A percentile compares a stretch with the other conserved stretches of the same genome.
Evolutionary conservation across 805 yeast species (phyloP).

Genomic region (Komagataella pastoris): DNA sequence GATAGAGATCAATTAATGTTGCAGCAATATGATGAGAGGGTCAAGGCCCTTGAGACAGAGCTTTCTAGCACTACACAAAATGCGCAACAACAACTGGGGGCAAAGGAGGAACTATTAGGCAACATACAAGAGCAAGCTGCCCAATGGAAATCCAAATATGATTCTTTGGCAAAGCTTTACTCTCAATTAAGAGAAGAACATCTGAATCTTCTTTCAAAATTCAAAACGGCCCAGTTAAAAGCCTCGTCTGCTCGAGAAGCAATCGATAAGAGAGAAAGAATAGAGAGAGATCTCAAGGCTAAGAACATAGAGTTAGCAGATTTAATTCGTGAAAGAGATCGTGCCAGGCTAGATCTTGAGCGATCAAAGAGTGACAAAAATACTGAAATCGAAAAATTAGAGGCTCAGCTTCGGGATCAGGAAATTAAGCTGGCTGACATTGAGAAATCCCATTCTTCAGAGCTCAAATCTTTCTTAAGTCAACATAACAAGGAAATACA

Average conservation of each 20-base stretch:
- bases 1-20: conserved; percentile 76
- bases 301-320: conserved; percentile 84
- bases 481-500: conserved; percentile 54
- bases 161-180: conserved; percentile 77
- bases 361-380: conserved; percentile 51
- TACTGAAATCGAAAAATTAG: conserved; percentile 50
- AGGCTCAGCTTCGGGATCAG: conserved; percentile 49
- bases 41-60: conserved; percentile 69
- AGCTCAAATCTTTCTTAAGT: conserved; percentile 41
- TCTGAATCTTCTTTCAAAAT: conserved; percentile 59
- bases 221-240: conserved; percentile 73
- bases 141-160: conserved; percentile 79
- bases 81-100: conserved; percentile 57
- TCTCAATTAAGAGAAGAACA: conserved; percentile 90
- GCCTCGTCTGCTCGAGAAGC: conserved; percentile 88
- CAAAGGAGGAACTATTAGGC: conserved; percentile 62
- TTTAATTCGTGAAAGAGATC: conserved; percentile 76
- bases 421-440: conserved; percentile 43
- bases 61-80: conserved; percentile 44
- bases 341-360: conserved; percentile 76
- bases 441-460: conserved; percentile 52
- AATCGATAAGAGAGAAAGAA: conserved; percentile 64
- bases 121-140: conserved; percentile 61
- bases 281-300: conserved; percentile 73
- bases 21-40: conserved; percentile 79